Base-by-base conservation (phyloP, 371 early-diverging fungal species). In the Phascolomyces articulosus region DNA sequence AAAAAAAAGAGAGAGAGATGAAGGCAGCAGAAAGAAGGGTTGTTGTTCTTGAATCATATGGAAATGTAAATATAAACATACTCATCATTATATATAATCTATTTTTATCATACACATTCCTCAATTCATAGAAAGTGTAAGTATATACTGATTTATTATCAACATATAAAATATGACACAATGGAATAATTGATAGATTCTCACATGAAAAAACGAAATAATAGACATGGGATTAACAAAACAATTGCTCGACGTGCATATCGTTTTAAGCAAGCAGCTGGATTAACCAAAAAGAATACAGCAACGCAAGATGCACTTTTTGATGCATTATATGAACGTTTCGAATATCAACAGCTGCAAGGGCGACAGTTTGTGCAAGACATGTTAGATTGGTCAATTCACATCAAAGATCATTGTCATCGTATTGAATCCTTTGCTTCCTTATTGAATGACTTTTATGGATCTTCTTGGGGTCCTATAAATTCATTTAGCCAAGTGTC, bases 171-270 rank as follows among this genome's bases (percentile, higher is more conserved):
- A 1, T 44, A 4, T 44, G 0, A 44, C 16, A n/a, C n/a, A n/a
- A n/a, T n/a, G n/a, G n/a, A n/a, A n/a, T n/a, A n/a, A n/a, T n/a
- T n/a, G n/a, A n/a, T n/a, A n/a, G n/a, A n/a, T n/a, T n/a, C n/a
- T n/a, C 44, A 3, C 16, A 2, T n/a, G n/a, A 44, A 44, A n/a
- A 4, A 44, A 18, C 8, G 4, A 4, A 44, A 18, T 38, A 13
- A 16, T 65, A 90, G 88, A 13, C 87, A 89, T 53, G 88, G 89
- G 7, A 83, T 93, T 69, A 87, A 83, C 70, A 93, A 91, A 65
- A 88, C 85, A 55, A 73, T 89, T 54, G 78, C 84, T 2, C 72
- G 91, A 24, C 86, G 87, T 24, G 84, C 87, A 0, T 86, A 88
- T 28, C 81, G 85, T 66, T 61, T 88, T 16, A 87, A 88, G 58